Base-by-base conservation (phyloP, 73 alveolate species). In the Symbiodinium pilosum region DNA sequence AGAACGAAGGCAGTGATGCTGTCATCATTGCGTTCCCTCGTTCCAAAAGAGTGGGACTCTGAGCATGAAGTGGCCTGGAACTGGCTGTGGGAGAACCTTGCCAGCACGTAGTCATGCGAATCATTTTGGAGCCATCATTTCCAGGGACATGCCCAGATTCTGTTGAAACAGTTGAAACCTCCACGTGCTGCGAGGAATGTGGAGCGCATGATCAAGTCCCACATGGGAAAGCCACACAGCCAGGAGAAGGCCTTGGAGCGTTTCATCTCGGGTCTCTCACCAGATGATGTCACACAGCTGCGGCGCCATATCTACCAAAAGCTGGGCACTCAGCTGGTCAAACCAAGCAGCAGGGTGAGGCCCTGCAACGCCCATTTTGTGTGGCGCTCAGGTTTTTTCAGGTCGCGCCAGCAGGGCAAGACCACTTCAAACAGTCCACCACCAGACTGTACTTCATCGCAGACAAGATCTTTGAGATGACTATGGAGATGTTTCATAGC, bases 11-110 rank as follows among this genome's bases (percentile, higher is more conserved):
- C 98, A 4, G 91, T 73, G 40, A 93, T 93, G 98, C 81, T 93
- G 59, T 88, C 98, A 24, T 93, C 98, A 8, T 52, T 93, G 84
- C 98, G 98, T 42, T 93, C 98, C 83, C 98, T 93, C 40, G 91
- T 93, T 38, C 98, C 98, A 30, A 93, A 93, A 52, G 98, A 93
- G 69, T 93, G 98, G 98, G 92, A 81, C 68, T 93, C 98, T 28
- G 93, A 93, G 64, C 98, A 93, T 77, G 98, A 93, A 39, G 98
- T 93, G 41, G 91, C 98, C 2, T 93, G 98, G 98, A 93, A 73
- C 47, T 93, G 98, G 98, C 84, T 93, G 24, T 93, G 98, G 98
- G 98, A 73, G 92, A 75, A 21, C 69, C 47, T 81, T 36, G 40
- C 56, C 68, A 59, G 77, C 8, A 69, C 16, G 84, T 28, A 5